These are phyloP conservation scores for Arachis hypogaea DNA, from an alignment of 306 rosid genomes.

Conservation along the genomic window DNA sequence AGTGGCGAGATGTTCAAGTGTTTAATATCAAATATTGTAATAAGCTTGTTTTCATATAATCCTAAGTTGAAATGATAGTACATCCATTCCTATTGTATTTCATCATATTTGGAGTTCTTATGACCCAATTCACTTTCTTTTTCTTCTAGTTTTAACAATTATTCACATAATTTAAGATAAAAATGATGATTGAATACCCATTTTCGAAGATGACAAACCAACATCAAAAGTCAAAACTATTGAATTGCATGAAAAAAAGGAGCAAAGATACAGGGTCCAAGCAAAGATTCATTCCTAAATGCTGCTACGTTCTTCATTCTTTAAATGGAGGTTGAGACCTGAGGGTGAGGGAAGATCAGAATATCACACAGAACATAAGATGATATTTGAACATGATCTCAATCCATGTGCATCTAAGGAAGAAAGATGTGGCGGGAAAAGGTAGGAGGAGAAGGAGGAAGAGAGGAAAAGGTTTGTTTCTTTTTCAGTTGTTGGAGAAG, in stretches of 20 bases:
- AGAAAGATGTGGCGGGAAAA: slow-evolving; percentile 20
- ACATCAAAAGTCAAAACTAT: neutral
- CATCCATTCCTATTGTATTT: too few species aligned
- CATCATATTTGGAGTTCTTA: too few species aligned
- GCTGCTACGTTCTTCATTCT: neutral
- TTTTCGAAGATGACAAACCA: neutral
- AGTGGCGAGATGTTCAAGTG: too few species aligned
- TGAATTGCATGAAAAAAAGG: neutral
- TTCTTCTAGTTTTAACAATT: too few species aligned
- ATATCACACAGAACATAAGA: slow-evolving; percentile 8
- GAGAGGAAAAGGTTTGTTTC: slow-evolving; percentile 34
- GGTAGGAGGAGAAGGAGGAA: neutral
- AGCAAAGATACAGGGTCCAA: neutral
- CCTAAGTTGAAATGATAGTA: too few species aligned
- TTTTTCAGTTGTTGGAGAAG: slow-evolving; percentile 39
- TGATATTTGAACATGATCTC: neutral
- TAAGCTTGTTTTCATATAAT: too few species aligned
- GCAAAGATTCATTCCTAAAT: neutral
- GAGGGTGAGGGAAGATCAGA: neutral
- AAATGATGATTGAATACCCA: too few species aligned
- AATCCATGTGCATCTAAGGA: slow-evolving; percentile 28
- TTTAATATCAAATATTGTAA: too few species aligned
- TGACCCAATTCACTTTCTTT: too few species aligned
- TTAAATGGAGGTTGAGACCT: neutral
- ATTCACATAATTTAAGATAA: too few species aligned